Base-by-base conservation (phyloP, 305 asterid genomes). In the Fraxinus greggii region DNA sequence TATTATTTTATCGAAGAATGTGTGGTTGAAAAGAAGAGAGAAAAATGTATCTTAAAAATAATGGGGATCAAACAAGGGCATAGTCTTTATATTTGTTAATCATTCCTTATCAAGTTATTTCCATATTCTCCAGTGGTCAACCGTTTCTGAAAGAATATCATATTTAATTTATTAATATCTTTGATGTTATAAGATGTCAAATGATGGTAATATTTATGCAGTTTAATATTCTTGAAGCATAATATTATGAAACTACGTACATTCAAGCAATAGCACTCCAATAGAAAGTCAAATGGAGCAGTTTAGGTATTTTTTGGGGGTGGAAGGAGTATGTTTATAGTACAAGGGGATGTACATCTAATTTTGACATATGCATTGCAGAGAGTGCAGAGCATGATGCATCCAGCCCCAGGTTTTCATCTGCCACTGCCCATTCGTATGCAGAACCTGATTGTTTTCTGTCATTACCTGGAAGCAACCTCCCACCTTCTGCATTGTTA, bases 391-490 rank as follows among this genome's bases (percentile, higher is more conserved):
- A 89, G 75, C 88, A 78, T 73, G 95, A 92, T 77, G 90, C 91
- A 38, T 90, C 97, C 85, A 90, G 97, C 85, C 94, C 93, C 56
- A 85, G 93, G 85, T 85, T 85, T 85, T 90, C 99, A 81, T 90
- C 94, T 45, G 94, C 94, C 72, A 92, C 97, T 31, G 89, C 88
- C 80, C 94, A 88, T 85, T 89, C 97, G 32, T 86, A 82, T 88
- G 95, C 91, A 75, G 98, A 92, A 79, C 97, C 98, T 72, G 98
- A 92, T 38, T 88, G 88, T 83, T 81, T 83, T 77, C 98, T 90
- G 88, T 86, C 97, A 81, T 82, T 92, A 87, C 89, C 98, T 85
- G 97, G 90, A 87, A 92, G 87, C 94, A 93, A 85, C 83, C 78
- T 89, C 75, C 80, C 95, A 36, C 89, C 94, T 75, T 90, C 94